Percentiles rank a stretch among this genome's conserved stretches.
Evolutionary conservation across 2,329 filamentous ascomycete genomes (phyloP).

Genomic region (Colletotrichum gigasporum): DNA sequence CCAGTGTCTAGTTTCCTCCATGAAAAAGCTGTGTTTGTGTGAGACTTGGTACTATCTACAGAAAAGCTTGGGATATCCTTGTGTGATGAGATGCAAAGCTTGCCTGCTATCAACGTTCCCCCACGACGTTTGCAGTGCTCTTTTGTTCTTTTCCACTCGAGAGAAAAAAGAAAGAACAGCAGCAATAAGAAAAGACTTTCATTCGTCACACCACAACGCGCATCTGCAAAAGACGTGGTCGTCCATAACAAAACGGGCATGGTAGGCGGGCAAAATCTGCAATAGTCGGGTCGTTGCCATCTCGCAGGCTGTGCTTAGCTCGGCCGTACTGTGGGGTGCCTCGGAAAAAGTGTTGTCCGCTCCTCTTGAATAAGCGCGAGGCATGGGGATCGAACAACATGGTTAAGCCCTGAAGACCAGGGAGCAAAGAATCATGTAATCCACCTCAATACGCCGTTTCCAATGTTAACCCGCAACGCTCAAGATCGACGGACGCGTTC

Average conservation of each 20-base stretch:
- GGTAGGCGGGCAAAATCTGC: not conserved
- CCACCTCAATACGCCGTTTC: conserved; percentile 22
- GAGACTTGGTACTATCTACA: conserved; percentile 37
- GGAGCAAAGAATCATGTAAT: conserved; percentile 16
- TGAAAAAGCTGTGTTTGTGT: conserved; percentile 25
- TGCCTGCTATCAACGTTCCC: conserved; percentile 26
- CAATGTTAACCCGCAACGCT: conserved; percentile 23
- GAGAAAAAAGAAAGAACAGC: not conserved
- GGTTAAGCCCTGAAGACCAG: conserved; percentile 16
- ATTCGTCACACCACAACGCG: not conserved
- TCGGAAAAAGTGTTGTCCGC: conserved; percentile 11
- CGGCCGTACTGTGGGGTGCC: not conserved
- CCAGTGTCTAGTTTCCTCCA: conserved; percentile 24
- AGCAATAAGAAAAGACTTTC: conserved; percentile 5
- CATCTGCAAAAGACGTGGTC: not conserved
- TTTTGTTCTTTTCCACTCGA: not conserved
- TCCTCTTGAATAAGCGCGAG: conserved; percentile 12
- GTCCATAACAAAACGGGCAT: not conserved
- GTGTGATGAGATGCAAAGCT: conserved; percentile 33
- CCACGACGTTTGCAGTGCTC: not conserved
- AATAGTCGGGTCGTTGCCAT: conserved; percentile 6
- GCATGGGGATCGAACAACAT: conserved; percentile 16
- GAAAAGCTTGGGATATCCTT: conserved; percentile 40
- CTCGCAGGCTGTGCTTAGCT: conserved; percentile 12
- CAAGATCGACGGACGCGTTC: conserved; percentile 39